Evolutionary conservation across 73 alveolate species (phyloP), one percentile per base, ranked within the genome.

Genomic region (Chromera velia): DNA sequence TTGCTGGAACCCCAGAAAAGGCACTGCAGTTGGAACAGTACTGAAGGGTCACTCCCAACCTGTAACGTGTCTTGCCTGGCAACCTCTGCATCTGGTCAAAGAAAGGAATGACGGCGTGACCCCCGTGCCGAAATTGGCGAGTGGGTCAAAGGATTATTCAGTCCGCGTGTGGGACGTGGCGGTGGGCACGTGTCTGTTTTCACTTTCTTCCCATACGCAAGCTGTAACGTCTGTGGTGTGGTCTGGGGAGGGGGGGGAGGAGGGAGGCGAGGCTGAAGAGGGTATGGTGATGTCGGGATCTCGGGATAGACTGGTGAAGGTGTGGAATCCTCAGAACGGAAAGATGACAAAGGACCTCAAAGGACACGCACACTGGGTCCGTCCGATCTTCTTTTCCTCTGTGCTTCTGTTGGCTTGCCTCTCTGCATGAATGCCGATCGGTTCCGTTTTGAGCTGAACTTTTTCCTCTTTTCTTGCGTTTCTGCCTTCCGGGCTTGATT

Each of bases 321-420:
- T 93, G 55, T 96, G 94, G 98, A 88, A 91, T 81, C 89, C 86
- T 55, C 87, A 89, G 74, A 81, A 82, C 29, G 98, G 98, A 1
- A 80, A 66, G 72, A 80, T 87, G 87, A 85, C 75, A n/a, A 82
- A 94, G 76, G 97, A 93, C 40, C 87, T 95, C 46, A 88, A 81
- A 71, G 99, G 99, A 0, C 98, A 95, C 88, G 95, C 94, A 28
- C 98, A 95, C 80, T 95, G 98, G 98, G 95, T 95, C 4, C 91
- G 93, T 73, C 87, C 97, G 30, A 89, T 95, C 26, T 72, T 75
- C 32, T 67, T 82, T 10, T 69, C 75, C 80, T 75, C 89, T 18
- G 89, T 40, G 55, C 4, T 40, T 13, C 55, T 40, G 4, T 7
- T 40, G 22, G 55, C 55, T 40, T 40, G 55, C 22, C 55, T 40